Evolutionary conservation across 805 yeast species (phyloP), one percentile per base, ranked within the genome.

Genomic region (Starmerella bombicola): DNA sequence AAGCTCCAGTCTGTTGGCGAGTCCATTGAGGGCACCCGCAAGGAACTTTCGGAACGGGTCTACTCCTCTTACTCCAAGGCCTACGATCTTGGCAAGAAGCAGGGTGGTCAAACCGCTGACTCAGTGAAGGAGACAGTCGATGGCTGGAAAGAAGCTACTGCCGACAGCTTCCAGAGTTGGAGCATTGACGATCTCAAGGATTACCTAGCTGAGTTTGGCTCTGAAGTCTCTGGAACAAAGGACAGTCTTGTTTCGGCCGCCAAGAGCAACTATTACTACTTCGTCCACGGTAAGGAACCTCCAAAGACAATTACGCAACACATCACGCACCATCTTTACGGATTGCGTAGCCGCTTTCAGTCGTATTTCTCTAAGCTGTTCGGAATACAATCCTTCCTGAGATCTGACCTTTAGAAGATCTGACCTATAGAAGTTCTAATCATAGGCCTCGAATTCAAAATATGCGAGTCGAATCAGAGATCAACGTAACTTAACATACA

Each of bases 171-270:
- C 54, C 63, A 71, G 43, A 57, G 64, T 15, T 74, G 79, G 79
- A 57, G 73, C 3, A 63, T 69, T 20, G 61, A 67, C 4, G 80
- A 76, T 50, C 57, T 77, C 43, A 61, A 65, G 50, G 69, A 68
- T 44, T 77, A 80, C 73, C 57, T 78, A 25, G 56, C 63, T 40
- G 54, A 61, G 30, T 73, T 71, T 51, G 70, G 69, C 30, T 45
- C 45, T 21, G 34, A 40, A 21, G 48, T 46, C 15, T 32, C 41
- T 26, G 42, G 34, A 17, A 38, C 40, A 24, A 47, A 46, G 47
- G 51, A 45, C 34, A 22, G 41, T 26, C 48, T 56, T 15, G 54
- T 49, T 16, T 36, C 41, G 30, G 30, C 38, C 17, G 61, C 60
- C 29, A 37, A 43, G 30, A 37, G 33, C 34, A 45, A 51, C 43